A percentile compares a stretch with the other conserved stretches of the same genome.
Conservation (phyloP, 148 eudicot genomes). For the Camellia sinensis region DNA sequence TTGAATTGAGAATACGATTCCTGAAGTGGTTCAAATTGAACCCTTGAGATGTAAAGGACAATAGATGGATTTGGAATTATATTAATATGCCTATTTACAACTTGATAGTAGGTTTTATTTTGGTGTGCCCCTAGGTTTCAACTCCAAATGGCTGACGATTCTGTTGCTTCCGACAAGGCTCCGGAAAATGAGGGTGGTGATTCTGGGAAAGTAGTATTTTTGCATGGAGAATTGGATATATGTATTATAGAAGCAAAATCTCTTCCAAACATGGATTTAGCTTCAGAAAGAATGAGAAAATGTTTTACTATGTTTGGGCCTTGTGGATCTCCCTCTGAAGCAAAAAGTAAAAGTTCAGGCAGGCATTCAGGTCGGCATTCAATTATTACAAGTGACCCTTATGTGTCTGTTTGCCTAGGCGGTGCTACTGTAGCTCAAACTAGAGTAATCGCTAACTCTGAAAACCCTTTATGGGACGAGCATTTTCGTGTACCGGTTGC, state of each 20-base stretch:
- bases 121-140: neutral
- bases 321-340: conserved; percentile 6
- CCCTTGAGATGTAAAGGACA: neutral
- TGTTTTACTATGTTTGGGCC: conserved; percentile 16
- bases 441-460: conserved; percentile 23
- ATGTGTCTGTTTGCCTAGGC: conserved; percentile 28
- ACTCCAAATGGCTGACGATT: conserved; percentile 14
- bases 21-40: neutral
- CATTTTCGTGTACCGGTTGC: conserved; percentile 28
- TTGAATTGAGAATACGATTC: neutral
- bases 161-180: conserved; percentile 1
- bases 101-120: neutral
- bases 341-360: neutral
- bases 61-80: neutral
- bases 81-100: neutral
- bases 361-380: conserved; percentile 4
- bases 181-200: neutral
- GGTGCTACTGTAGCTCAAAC: conserved; percentile 30
- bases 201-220: conserved; percentile 4
- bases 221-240: conserved; percentile 27
- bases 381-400: conserved; percentile 27
- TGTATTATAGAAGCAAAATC: conserved; percentile 27
- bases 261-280: conserved; percentile 31
- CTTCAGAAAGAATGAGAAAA: conserved; percentile 22
- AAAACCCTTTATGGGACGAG: conserved; percentile 26